These are phyloP conservation scores for Cryphonectria nitschkei DNA, from an alignment of 2,329 filamentous ascomycete species.

Conservation along the genomic window DNA sequence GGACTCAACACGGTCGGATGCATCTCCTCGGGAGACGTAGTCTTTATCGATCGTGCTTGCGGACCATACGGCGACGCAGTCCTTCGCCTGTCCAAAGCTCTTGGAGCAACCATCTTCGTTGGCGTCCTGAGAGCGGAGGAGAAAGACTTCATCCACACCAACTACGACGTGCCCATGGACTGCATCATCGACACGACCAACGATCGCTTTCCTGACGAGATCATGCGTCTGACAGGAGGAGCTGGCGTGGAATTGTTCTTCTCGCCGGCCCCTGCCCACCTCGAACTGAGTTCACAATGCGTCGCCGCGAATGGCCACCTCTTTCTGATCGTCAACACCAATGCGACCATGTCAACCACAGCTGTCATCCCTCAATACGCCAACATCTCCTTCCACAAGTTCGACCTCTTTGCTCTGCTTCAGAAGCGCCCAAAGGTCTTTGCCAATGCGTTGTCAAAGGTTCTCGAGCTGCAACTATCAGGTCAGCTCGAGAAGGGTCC, in stretches of 20 bases:
- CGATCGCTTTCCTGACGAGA: slow-evolving; percentile 25
- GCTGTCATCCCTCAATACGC: slow-evolving; percentile 13
- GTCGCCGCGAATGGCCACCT: slow-evolving; percentile 34
- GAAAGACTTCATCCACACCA: slow-evolving; percentile 39
- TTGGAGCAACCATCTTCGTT: slow-evolving; percentile 47
- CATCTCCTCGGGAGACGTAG: slow-evolving; percentile 36
- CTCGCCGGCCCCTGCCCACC: slow-evolving; percentile 46
- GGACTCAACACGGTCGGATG: slow-evolving; percentile 41
- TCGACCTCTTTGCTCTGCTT: slow-evolving; percentile 31
- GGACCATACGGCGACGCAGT: slow-evolving; percentile 50
- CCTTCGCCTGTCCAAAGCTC: slow-evolving; percentile 43
- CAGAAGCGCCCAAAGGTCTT: slow-evolving; percentile 23
- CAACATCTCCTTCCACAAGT: slow-evolving; percentile 32
- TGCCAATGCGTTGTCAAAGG: slow-evolving; percentile 19
- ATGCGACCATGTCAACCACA: not conserved
- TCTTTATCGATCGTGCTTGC: slow-evolving; percentile 50
- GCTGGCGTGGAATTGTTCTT: slow-evolving; percentile 50
- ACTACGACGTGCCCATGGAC: slow-evolving; percentile 39
- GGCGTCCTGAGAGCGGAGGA: slow-evolving; percentile 45
- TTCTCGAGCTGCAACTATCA: slow-evolving; percentile 8
- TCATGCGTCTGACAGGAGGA: slow-evolving; percentile 39
- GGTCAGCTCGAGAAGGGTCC: slow-evolving; percentile 17
- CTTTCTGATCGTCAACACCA: slow-evolving; percentile 21
- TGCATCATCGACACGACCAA: slow-evolving; percentile 41
- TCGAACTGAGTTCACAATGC: slow-evolving; percentile 40